Base-by-base conservation (phyloP, 1,139 yeast genomes). In the Saccharomyces hybrid region DNA sequence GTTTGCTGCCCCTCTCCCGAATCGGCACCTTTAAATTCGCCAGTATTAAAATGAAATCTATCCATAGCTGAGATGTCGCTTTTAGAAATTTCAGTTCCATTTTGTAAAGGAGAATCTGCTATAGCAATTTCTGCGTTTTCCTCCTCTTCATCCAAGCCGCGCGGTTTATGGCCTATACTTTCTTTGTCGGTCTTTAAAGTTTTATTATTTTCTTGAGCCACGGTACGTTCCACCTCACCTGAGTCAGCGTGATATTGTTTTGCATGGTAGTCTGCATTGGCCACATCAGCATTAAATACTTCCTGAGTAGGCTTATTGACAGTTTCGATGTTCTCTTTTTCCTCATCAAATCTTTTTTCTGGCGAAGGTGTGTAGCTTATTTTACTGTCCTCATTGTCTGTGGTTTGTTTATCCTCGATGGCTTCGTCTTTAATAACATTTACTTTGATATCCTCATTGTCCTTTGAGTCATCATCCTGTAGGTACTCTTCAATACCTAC, bases 401-500 rank as follows among this genome's bases (percentile, higher is more conserved):
- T 2, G 20, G 3, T 20, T 2, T 20, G 20, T 2, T 13, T 14
- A 23, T 46, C 11, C 5, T 3, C 20, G 20, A 20, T 20, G 7
- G 14, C 16, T 46, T 14, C 23, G 1, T 5, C 27, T 14, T 27
- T 29, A 7, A 25, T 7, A 7, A 26, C 41, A 9, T 42, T 50
- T 13, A 48, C 53, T 2, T 46, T 16, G n/a, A 53, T 47, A 26
- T 42, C 51, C 7, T 47, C 51, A 11, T 16, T 2, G 14, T 38
- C 20, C n/a, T 23, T 28, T 31, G 26, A 9, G 16, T 16, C 42
- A 29, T 52, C 57, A 26, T 34, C 49, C 26, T 53, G 56, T 26
- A 56, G 32, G 31, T 53, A 56, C 41, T 57, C 57, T 50, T 59
- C 60, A 41, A 59, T 56, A 29, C 60, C 61, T 5, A 54, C 57